Evolutionary conservation across 2,329 filamentous ascomycete genomes (phyloP), one percentile per base, ranked within the genome.

Genomic region (Hyphodiscus sp.): DNA sequence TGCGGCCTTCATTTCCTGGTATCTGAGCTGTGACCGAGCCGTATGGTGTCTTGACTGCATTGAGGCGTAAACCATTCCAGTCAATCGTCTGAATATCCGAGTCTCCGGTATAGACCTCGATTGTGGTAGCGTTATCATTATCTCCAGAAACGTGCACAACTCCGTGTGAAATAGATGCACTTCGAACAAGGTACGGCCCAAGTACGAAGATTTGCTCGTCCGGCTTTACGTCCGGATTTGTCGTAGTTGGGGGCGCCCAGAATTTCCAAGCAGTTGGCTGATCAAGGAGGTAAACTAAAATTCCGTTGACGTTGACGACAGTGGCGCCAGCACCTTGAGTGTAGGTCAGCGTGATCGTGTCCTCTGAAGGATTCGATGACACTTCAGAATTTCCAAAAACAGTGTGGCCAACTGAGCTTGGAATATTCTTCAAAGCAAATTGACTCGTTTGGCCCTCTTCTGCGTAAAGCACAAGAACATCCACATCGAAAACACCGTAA

Each of bases 211-310:
- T 70, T 38, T 81, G 76, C 56, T 79, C 63, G 48, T 73, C 60
- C 0, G 75, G 69, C 1, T 66, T 64, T 18, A 78, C 72, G 42
- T 69, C 66, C 0, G 78, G 78, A 51, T 75, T 68, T 1, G 60
- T 61, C 0, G 73, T 74, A 9, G 73, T 74, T 2, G 76, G 61
- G 2, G 78, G 74, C 1, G 78, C 78, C 68, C 77, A 82, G 62
- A 82, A 79, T 6, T 74, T 76, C 74, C 76, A 82, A 1, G 77
- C 80, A 0, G 77, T 74, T 11, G 72, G 64, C 20, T 75, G 71
- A 44, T 82, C 78, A 3, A 82, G 69, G 5, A 83, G 69, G 52
- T 80, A 79, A 3, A 77, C 67, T 1, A 80, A 54, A 2, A 76
- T 68, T 0, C 74, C 74, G 48, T 78, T 75, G 50, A 81, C 76